Conservation (phyloP, 164 flowering plant genomes). For the Piper betle region DNA sequence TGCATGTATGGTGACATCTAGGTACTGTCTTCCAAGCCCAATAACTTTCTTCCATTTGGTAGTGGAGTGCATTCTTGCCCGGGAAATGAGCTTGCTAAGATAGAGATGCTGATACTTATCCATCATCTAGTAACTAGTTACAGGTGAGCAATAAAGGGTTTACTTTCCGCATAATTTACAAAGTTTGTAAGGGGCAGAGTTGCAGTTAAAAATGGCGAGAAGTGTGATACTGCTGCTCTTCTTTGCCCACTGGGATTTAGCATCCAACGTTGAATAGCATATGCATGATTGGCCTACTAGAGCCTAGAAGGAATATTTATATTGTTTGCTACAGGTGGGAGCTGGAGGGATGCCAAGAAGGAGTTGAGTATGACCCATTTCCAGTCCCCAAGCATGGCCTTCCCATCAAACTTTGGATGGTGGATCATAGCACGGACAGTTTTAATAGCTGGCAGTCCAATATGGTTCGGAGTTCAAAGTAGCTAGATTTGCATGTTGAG, state of each 20-base stretch:
- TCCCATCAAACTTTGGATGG: slow-evolving; percentile 61
- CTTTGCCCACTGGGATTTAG: too few relatives aligned
- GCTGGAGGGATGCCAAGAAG: slow-evolving; percentile 43
- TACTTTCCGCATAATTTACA: too few relatives aligned
- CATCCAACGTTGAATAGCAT: too few relatives aligned
- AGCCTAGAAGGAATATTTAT: background rate
- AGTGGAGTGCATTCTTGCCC: slow-evolving; percentile 68
- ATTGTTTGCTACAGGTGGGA: slow-evolving; percentile 50
- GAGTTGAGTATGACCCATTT: slow-evolving; percentile 68
- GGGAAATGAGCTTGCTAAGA: slow-evolving; percentile 75
- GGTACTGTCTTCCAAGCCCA: slow-evolving; percentile 32
- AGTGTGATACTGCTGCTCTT: background rate
- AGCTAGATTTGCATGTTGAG: too few relatives aligned
- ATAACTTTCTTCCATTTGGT: slow-evolving; percentile 76
- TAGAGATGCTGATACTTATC: slow-evolving; percentile 46
- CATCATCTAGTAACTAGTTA: slow-evolving; percentile 59
- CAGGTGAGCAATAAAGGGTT: slow-evolving; percentile 27
- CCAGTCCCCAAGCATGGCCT: slow-evolving; percentile 70
- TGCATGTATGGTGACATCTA: too few relatives aligned
- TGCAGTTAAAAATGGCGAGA: background rate
- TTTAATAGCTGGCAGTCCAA: too few relatives aligned
- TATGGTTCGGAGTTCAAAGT: too few relatives aligned
- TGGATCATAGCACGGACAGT: too few relatives aligned
- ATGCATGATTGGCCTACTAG: too few relatives aligned
- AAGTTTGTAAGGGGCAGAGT: too few relatives aligned